These are phyloP conservation scores for Aspergillus homomorphus DNA, from an alignment of 495 filamentous ascomycete species.

Conservation along the genomic window DNA sequence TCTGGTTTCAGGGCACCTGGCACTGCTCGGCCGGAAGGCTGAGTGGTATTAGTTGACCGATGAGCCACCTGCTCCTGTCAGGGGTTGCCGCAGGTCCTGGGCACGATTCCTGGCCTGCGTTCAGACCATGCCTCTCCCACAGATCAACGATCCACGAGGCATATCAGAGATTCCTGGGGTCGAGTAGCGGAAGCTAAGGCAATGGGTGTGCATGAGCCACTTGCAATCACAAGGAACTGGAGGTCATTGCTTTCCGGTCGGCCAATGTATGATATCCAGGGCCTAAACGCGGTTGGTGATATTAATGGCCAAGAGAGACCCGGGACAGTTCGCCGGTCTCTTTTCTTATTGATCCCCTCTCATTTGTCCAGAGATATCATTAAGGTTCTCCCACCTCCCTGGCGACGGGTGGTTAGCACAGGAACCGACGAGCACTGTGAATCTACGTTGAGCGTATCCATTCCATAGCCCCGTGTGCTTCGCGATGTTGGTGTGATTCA, in stretches of 20 bases:
- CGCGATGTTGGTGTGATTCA: conserved; percentile 23
- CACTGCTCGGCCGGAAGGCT: conserved; percentile 6
- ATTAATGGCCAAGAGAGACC: conserved; percentile 18
- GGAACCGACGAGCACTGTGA: background rate
- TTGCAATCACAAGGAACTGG: conserved; percentile 23
- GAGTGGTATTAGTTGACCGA: conserved; percentile 16
- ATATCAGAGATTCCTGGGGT: conserved; percentile 4
- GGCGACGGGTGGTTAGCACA: background rate
- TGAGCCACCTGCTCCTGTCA: conserved; percentile 19
- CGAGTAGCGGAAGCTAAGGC: conserved; percentile 11
- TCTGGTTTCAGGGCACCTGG: conserved; percentile 10
- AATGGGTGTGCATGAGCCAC: conserved; percentile 24
- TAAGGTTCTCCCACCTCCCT: background rate
- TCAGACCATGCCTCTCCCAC: conserved; percentile 4
- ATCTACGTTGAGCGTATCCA: background rate
- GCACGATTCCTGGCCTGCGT: conserved; percentile 18
- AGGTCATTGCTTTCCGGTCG: conserved; percentile 10
- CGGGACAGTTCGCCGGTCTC: conserved; percentile 5
- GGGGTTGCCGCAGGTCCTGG: conserved; percentile 19
- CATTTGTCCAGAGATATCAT: background rate
- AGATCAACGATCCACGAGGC: conserved; percentile 15
- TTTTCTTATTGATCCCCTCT: conserved; percentile 8
- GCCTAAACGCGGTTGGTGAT: conserved; percentile 40
- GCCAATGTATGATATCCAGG: conserved; percentile 19
- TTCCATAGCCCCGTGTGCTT: background rate